Evolutionary conservation across 257 asterid genomes (phyloP).

Genomic region (Solanum sitiens): DNA sequence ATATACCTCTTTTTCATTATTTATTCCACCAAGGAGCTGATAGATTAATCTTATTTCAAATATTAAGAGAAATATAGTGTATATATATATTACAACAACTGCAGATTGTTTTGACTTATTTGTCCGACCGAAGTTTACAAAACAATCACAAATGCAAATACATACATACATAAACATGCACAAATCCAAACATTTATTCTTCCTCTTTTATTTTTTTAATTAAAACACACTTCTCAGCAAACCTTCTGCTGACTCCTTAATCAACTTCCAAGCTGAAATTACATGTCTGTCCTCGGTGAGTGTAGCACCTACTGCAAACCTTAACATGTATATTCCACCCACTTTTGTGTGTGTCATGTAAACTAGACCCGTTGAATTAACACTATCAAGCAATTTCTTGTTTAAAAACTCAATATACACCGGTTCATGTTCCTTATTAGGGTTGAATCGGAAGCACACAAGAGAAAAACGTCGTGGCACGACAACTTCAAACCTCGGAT

Average conservation of each 20-base stretch:
- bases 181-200: background rate
- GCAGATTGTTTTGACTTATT: background rate
- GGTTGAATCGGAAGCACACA: slow-evolving; percentile 14
- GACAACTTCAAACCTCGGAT: slow-evolving; percentile 3
- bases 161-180: background rate
- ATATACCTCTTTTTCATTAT: background rate
- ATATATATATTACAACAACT: background rate
- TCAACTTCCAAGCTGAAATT: slow-evolving; percentile 19
- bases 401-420: background rate
- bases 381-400: slow-evolving; percentile 12
- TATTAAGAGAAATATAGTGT: background rate
- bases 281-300: slow-evolving; percentile 25
- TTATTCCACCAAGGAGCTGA: background rate
- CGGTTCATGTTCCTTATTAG: background rate
- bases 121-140: background rate
- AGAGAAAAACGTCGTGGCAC: slow-evolving; percentile 11
- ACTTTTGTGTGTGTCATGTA: slow-evolving; percentile 22
- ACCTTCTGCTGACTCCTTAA: slow-evolving; percentile 3
- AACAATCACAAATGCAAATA: background rate
- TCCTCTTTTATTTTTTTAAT: background rate
- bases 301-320: slow-evolving; percentile 30
- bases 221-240: background rate
- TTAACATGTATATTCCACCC: slow-evolving; percentile 14
- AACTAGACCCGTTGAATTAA: slow-evolving; percentile 22
- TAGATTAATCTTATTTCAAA: background rate